Percentiles rank a stretch among this genome's conserved stretches.
Evolutionary conservation across 2,329 filamentous ascomycete species (phyloP).

Genomic region (Dothiorella sarmentorum): DNA sequence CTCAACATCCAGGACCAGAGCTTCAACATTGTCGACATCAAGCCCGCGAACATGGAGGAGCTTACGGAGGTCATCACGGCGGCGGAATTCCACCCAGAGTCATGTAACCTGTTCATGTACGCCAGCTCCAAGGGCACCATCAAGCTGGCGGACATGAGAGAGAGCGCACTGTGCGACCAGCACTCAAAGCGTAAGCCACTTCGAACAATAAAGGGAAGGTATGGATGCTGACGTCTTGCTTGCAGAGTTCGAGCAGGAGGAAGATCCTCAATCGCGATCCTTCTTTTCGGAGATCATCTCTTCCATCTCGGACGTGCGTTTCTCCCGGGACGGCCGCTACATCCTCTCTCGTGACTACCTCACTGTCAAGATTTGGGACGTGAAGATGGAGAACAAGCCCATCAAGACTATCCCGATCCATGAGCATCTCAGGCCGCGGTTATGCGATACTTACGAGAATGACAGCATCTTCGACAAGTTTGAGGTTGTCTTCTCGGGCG

Average conservation of each 20-base stretch:
- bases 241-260: constrained; percentile 96
- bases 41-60: constrained; percentile 99
- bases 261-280: constrained; percentile 91
- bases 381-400: constrained; percentile 97
- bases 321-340: constrained; percentile 93
- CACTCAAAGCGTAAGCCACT: constrained; percentile 79
- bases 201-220: constrained; percentile 20
- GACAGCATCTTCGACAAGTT: constrained; percentile 99
- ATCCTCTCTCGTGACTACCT: constrained; percentile 97
- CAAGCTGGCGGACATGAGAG: constrained; percentile 97
- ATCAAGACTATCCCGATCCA: constrained; percentile 99
- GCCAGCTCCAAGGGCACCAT: constrained; percentile 98
- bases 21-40: constrained; percentile 99
- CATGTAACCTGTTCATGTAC: constrained; percentile 99
- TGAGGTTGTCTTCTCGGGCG: constrained; percentile 96
- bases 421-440: constrained; percentile 86
- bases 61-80: constrained; percentile 98
- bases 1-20: constrained; percentile 99
- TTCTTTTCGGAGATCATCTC: constrained; percentile 99
- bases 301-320: constrained; percentile 96
- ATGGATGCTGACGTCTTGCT: neutral
- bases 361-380: constrained; percentile 99
- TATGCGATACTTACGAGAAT: constrained; percentile 99
- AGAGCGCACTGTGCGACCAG: constrained; percentile 92
- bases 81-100: constrained; percentile 92